Percentiles rank a stretch among this genome's conserved stretches.
These are phyloP conservation scores for Fusarium torulosum DNA, from an alignment of 2,329 filamentous ascomycete species.

Conservation along the genomic window DNA sequence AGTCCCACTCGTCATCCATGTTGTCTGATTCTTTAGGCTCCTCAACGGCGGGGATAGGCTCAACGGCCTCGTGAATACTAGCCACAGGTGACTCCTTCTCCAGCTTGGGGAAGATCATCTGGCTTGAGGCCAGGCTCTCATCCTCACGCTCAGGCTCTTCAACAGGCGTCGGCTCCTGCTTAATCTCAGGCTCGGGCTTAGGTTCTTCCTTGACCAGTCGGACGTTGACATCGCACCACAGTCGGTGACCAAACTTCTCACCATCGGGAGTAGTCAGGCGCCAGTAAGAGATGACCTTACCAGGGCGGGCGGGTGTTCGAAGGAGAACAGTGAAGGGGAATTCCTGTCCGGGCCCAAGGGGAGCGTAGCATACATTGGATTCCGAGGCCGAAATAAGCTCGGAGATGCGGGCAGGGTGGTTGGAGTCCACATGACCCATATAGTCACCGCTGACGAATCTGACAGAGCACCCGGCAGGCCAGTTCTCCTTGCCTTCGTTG, in stretches of 20 bases:
- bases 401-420: conserved; percentile 80
- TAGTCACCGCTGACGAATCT: conserved; percentile 94
- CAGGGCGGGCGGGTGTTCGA: conserved; percentile 80
- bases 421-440: conserved; percentile 91
- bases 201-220: conserved; percentile 56
- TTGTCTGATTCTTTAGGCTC: conserved; percentile 63
- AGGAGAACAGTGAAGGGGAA: conserved; percentile 86
- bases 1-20: conserved; percentile 71
- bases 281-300: conserved; percentile 95
- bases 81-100: conserved; percentile 91
- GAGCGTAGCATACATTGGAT: conserved; percentile 79
- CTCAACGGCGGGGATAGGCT: conserved; percentile 68
- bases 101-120: conserved; percentile 97
- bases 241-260: conserved; percentile 86
- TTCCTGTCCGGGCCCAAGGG: conserved; percentile 79
- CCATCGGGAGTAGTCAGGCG: conserved; percentile 86
- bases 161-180: conserved; percentile 35
- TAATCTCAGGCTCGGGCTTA: conserved; percentile 43
- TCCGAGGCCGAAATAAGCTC: conserved; percentile 84
- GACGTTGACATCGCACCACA: conserved; percentile 94
- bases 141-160: conserved; percentile 51
- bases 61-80: conserved; percentile 78
- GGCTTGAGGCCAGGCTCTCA: conserved; percentile 54
- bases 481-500: conserved; percentile 82
- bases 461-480: conserved; percentile 91